A percentile compares a stretch with the other conserved stretches of the same genome.
Evolutionary conservation across 148 eudicot genomes (phyloP).

Genomic region (Fagopyrum esculentum): DNA sequence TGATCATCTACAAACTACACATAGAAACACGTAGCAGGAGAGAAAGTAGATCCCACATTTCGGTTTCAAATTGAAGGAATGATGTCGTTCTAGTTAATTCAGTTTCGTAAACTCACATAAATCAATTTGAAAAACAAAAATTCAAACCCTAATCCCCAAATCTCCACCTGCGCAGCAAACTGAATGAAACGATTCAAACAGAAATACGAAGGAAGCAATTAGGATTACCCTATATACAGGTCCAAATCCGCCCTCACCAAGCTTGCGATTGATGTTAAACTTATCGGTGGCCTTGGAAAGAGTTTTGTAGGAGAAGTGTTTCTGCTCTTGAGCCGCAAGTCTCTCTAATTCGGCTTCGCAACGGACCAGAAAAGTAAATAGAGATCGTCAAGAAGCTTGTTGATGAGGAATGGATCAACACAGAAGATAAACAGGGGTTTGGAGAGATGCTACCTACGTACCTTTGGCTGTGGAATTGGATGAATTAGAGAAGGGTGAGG

Average conservation of each 20-base stretch:
- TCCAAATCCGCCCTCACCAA: constrained; percentile 98
- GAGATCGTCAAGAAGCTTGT: background rate
- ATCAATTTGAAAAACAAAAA: background rate
- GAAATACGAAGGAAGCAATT: background rate
- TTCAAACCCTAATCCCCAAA: constrained; percentile 3
- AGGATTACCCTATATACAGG: constrained; percentile 71
- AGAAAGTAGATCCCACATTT: constrained; percentile 10
- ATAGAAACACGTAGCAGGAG: background rate
- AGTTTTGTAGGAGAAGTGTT: constrained; percentile 45
- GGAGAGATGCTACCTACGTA: background rate
- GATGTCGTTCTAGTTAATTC: background rate
- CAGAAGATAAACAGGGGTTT: background rate
- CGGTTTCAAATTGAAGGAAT: background rate
- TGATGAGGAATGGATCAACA: background rate
- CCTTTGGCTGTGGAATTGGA: constrained; percentile 4
- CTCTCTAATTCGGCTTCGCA: constrained; percentile 35
- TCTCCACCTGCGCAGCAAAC: background rate
- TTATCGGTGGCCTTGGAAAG: constrained; percentile 62
- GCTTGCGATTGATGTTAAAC: constrained; percentile 57
- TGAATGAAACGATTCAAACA: background rate
- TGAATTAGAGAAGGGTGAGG: background rate
- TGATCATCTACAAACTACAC: background rate
- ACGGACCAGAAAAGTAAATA: background rate
- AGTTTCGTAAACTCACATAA: background rate
- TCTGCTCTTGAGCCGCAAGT: constrained; percentile 80